These are phyloP conservation scores for Halenospora varia DNA, from an alignment of 495 filamentous ascomycete species.

Conservation along the genomic window DNA sequence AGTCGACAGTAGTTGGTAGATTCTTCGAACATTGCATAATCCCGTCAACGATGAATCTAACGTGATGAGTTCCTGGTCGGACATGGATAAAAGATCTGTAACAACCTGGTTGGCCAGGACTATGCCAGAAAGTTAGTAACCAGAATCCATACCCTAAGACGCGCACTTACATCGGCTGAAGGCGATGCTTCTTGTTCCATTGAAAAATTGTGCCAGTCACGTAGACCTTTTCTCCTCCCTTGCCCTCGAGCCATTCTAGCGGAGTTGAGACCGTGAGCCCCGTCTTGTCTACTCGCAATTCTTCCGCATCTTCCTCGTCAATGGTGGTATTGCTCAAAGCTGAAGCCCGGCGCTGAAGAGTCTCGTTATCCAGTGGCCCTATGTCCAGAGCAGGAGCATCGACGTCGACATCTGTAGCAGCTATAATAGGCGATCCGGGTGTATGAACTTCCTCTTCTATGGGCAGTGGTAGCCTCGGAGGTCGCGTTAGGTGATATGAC, in stretches of 20 bases:
- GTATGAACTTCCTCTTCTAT: conserved; percentile 85
- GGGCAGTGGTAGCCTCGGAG: conserved; percentile 83
- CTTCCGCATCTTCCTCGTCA: conserved; percentile 75
- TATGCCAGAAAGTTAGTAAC: conserved; percentile 24
- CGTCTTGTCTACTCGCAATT: conserved; percentile 62
- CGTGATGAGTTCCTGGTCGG: conserved; percentile 88
- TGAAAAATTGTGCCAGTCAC: conserved; percentile 95
- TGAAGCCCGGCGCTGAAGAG: conserved; percentile 53
- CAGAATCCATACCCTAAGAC: not conserved
- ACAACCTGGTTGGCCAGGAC: conserved; percentile 49
- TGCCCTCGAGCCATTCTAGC: conserved; percentile 72
- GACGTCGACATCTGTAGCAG: conserved; percentile 57
- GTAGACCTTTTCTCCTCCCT: conserved; percentile 72
- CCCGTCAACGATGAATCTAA: conserved; percentile 93
- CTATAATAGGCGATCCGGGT: conserved; percentile 79
- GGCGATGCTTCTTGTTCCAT: conserved; percentile 87
- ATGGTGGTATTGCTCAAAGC: conserved; percentile 64
- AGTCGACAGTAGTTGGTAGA: conserved; percentile 92
- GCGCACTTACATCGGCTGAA: conserved; percentile 73
- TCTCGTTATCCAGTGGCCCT: conserved; percentile 37
- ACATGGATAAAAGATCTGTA: conserved; percentile 75
- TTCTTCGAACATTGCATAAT: conserved; percentile 84
- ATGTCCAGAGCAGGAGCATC: conserved; percentile 49
- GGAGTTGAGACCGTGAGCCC: conserved; percentile 69
- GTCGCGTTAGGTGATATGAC: conserved; percentile 62